Conservation (phyloP, 148 eudicot genomes). For the Selenicereus undatus region DNA sequence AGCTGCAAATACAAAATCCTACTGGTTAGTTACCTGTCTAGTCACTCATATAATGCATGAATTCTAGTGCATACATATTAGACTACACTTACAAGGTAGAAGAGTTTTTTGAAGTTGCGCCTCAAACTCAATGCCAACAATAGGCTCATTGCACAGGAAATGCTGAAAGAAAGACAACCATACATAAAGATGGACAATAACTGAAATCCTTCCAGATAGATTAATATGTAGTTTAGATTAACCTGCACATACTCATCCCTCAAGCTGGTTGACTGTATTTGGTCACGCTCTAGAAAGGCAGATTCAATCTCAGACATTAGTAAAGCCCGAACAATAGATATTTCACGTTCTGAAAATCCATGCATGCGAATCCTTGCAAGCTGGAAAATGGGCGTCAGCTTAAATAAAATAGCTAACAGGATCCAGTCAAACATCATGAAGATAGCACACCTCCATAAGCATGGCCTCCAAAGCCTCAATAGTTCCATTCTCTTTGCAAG, state of each 20-base stretch:
- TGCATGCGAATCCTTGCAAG: conserved; percentile 77
- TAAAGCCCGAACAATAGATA: conserved; percentile 57
- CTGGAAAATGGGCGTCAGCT: conserved; percentile 45
- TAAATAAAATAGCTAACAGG: conserved; percentile 19
- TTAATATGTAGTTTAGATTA: conserved; percentile 5
- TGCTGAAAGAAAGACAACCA: conserved; percentile 42
- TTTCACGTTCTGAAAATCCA: conserved; percentile 90
- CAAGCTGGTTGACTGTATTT: conserved; percentile 76
- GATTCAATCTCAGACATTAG: conserved; percentile 87
- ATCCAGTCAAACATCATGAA: conserved; percentile 9
- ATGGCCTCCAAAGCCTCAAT: conserved; percentile 73
- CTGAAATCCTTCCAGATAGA: conserved; percentile 1
- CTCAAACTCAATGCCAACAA: conserved; percentile 68
- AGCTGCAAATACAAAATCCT: conserved; percentile 34
- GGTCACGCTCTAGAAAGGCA: conserved; percentile 83
- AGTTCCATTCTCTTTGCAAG: conserved; percentile 81
- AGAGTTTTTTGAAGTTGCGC: conserved; percentile 76
- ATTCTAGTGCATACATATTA: not conserved
- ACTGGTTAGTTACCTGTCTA: conserved; percentile 1
- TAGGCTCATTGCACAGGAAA: conserved; percentile 64
- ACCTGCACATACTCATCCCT: conserved; percentile 88
- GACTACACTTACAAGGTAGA: conserved; percentile 60
- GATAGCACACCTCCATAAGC: conserved; percentile 61
- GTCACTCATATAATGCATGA: conserved; percentile 1
- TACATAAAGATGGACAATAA: conserved; percentile 2